phyloP scores from a whole-genome alignment of 257 asterid species.

The Solanum paucissectum region DNA sequence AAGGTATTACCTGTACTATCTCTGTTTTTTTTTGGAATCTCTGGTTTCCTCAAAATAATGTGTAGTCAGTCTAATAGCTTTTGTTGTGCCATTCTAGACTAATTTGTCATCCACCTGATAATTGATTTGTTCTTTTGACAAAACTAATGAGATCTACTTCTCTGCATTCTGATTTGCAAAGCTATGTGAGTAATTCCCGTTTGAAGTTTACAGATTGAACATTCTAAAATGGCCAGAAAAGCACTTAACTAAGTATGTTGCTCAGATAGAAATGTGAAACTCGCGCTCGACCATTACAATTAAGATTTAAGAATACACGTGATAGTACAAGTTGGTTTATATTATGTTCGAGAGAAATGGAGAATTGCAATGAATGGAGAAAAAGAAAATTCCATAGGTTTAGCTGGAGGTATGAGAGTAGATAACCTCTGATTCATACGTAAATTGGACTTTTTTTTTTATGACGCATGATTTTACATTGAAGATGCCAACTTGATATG shows the following conservation, averaged over 20 bases:
- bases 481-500: not conserved
- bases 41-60: not conserved
- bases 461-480: not conserved
- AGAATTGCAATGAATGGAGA: not conserved
- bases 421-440: not conserved
- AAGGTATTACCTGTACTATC: not conserved
- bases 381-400: not conserved
- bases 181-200: not conserved
- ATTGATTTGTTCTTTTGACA: not conserved
- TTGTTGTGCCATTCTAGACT: not conserved
- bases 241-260: not conserved
- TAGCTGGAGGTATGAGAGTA: not conserved
- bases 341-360: not conserved
- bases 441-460: not conserved
- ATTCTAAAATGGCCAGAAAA: not conserved
- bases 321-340: not conserved
- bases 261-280: not conserved
- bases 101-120: not conserved
- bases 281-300: not conserved
- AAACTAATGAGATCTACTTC: not conserved
- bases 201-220: not conserved
- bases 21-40: not conserved
- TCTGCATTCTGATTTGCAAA: not conserved
- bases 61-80: not conserved
- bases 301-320: not conserved